Evolutionary conservation across 2,329 filamentous ascomycete genomes (phyloP).

Genomic region (Talaromyces verruculosus): DNA sequence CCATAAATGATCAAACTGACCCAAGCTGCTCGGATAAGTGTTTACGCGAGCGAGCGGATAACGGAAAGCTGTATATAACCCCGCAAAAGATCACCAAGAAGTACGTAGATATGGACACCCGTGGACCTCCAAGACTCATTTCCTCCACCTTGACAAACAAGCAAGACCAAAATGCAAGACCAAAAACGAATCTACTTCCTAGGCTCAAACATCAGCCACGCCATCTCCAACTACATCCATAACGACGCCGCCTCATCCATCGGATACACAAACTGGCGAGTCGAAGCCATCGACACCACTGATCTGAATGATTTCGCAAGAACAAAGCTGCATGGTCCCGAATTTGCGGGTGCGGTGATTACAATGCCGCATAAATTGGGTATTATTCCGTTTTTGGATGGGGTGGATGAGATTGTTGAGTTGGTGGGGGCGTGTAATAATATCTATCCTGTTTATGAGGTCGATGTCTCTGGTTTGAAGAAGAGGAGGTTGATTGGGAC

Average conservation of each 20-base stretch:
- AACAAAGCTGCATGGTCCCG: background rate
- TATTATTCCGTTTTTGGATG: constrained; percentile 2
- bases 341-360: constrained; percentile 5
- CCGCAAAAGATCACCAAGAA: background rate
- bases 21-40: background rate
- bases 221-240: constrained; percentile 2
- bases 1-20: background rate
- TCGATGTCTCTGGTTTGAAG: background rate
- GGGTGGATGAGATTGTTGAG: constrained; percentile 2
- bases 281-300: background rate
- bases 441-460: background rate
- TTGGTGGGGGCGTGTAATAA: constrained; percentile 8
- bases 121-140: background rate
- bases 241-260: background rate
- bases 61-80: background rate
- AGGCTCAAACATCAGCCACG: constrained; percentile 8
- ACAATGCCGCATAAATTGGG: background rate
- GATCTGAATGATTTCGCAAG: background rate
- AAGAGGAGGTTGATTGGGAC: background rate
- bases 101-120: too few species aligned
- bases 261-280: constrained; percentile 2
- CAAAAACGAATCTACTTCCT: constrained; percentile 1
- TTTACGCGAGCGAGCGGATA: background rate
- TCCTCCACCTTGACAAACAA: background rate
- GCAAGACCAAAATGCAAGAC: background rate